Evolutionary conservation across 192 early-diverging fungal species (phyloP).

Genomic region (Backusella circina): DNA sequence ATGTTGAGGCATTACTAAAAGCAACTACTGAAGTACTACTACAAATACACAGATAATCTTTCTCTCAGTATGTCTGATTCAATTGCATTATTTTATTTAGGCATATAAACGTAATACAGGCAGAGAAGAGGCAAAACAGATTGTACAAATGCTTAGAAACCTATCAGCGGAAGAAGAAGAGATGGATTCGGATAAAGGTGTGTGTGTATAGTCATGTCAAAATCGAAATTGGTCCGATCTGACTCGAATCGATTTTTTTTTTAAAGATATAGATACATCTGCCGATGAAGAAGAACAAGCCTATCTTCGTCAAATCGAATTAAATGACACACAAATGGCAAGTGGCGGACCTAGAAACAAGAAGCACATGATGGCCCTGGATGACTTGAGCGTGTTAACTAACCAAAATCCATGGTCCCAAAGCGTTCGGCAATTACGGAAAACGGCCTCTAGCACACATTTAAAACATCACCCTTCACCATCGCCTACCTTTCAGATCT

Average conservation of each 20-base stretch:
- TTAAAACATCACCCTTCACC: neutral
- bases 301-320: slow-evolving; percentile 28
- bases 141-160: slow-evolving; percentile 24
- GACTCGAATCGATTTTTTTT: neutral
- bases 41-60: too few relatives aligned
- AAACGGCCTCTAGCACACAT: neutral
- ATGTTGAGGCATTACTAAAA: slow-evolving; percentile 27
- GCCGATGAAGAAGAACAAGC: slow-evolving; percentile 31
- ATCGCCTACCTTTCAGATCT: neutral
- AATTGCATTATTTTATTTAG: slow-evolving; percentile 1
- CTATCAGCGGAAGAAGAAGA: slow-evolving; percentile 19
- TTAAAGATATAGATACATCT: neutral
- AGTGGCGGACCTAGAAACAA: neutral
- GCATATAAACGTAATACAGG: slow-evolving; percentile 8
- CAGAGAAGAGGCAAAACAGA: slow-evolving; percentile 20
- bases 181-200: neutral
- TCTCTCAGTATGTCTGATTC: neutral
- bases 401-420: neutral
- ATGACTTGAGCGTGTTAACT: neutral
- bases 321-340: neutral
- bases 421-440: neutral
- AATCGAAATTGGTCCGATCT: neutral
- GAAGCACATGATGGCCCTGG: neutral
- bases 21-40: slow-evolving; percentile 23
- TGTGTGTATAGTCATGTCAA: neutral